Evolutionary conservation across 169 alveolate species (phyloP).

Genomic region (Plasmodium sp.): DNA sequence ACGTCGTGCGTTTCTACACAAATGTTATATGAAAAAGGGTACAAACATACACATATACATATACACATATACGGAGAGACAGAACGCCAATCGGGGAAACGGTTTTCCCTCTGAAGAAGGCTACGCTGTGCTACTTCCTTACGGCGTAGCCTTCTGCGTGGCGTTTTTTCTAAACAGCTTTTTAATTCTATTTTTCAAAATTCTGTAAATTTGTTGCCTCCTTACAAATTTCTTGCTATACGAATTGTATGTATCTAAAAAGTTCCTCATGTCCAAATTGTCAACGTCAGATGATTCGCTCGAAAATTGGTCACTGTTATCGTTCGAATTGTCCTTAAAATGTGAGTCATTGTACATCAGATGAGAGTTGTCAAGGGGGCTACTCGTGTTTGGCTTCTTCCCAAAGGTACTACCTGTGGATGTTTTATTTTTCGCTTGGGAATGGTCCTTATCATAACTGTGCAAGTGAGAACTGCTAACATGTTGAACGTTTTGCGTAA

Average conservation of each 20-base stretch:
- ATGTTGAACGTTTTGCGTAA: background rate
- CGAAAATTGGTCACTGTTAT: background rate
- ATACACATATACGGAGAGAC: too few relatives aligned
- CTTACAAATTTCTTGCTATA: slow-evolving; percentile 12
- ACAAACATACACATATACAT: background rate
- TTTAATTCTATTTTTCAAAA: background rate
- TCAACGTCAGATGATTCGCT: slow-evolving; percentile 57
- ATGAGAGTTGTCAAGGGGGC: background rate
- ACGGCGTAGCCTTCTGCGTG: background rate
- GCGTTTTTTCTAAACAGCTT: background rate
- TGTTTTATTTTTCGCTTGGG: background rate
- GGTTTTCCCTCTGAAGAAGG: background rate
- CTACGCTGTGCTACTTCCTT: background rate
- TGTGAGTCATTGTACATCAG: background rate
- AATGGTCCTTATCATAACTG: background rate
- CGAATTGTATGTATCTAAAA: slow-evolving; percentile 40
- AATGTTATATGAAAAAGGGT: background rate
- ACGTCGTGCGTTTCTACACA: background rate
- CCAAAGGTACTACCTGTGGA: background rate
- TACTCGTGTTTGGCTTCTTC: background rate
- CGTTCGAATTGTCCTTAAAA: background rate
- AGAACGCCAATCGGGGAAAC: background rate
- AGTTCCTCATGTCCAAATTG: slow-evolving; percentile 46
- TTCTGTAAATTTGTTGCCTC: background rate
- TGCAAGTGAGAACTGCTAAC: background rate